Evolutionary conservation across 2,329 filamentous ascomycete genomes (phyloP), one percentile per base, ranked within the genome.

Genomic region (Colletotrichum camelliae): DNA sequence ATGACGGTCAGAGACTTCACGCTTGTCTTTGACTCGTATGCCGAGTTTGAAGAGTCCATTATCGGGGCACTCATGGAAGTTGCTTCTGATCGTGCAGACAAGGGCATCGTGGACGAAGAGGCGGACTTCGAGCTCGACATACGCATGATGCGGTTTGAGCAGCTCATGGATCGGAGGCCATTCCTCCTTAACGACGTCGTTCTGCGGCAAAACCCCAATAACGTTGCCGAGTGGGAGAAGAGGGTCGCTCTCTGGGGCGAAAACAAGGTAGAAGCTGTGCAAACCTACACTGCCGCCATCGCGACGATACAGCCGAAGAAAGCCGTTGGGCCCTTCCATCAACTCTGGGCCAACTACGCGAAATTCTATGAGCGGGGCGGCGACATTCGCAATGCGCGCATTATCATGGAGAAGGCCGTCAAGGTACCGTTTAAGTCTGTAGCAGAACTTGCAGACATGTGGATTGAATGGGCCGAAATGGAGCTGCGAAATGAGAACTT

Each of bases 401-500:
- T 98, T 77, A 98, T 99, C 81, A 94, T 98, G 91, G 96, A 98
- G 84, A 99, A 98, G 86, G 96, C 96, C 16, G 95, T 98, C 82
- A 98, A 98, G 82, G 97, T 99, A 1, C 96, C 96, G 0, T 99
- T 97, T 89, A 98, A 98, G 82, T 97, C 96, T 1, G 96, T 99
- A n/a, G 93, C 94, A 35, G 97, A 99, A 85, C 89, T 99, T 74
- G 97, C 97, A 24, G 97, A 99, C 81, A 98, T 97, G 91, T 99
- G 97, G 97, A 97, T 97, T 78, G 96, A 98, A 85, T 99, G 97
- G 96, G 96, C 97, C 1, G 96, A 99, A 85, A 95, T 99, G 94
- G 97, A 99, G 84, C 89, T 99, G 65, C 94, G 97, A 65, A 96
- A 96, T 81, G 96, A 98, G 81, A 97, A 98, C 82, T 98, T 98